Evolutionary conservation across 345 rosid genomes (phyloP), one percentile per base, ranked within the genome.

Genomic region (Gossypium stocksii): DNA sequence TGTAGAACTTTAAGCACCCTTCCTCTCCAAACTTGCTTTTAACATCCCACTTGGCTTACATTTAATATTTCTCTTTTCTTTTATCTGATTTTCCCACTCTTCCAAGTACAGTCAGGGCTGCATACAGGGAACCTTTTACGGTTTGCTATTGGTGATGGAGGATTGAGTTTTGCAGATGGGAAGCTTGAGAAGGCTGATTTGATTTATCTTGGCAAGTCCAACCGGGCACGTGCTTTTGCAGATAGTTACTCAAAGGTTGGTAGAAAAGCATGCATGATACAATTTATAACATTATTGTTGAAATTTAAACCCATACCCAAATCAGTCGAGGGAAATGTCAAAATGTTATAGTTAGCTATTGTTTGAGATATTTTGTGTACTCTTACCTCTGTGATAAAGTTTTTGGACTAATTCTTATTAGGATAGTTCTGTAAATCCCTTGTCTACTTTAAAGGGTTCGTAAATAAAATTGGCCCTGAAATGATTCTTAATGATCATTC

Each of bases 201-300:
- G 70, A 86, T 85, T 71, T 95, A 87, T 77, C 85, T 86, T 49
- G 89, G 91, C 77, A 86, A 84, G 78, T 65, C 85, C 74, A 90
- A 91, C 75, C 83, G 87, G 77, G 87, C 93, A 7, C 92, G 98
- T 43, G 89, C 97, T 41, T 95, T 89, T 76, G 94, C 99, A 49
- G 99, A 95, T 76, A 93, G 94, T 82, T 93, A 87, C 84, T 95
- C 99, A 64, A 95, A 95, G 99, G 97, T 95, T 76, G 25, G 89
- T 76, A 52, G 57, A 73, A 70, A 74, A 25, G 68, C 15, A 41
- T 43, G 41, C 74, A 3, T 14, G 15, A 17, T 13, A 4, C 46
- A 22, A 12, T 69, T 19, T 64, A 16, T 69, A 15, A 17, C 34
- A 1, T 13, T 25, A 23, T 12, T 3, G 3, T 59, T 22, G n/a